These are phyloP conservation scores for Pleurotus citrinopileatus DNA, from an alignment of 768 basidiomycete genomes.

Conservation along the genomic window DNA sequence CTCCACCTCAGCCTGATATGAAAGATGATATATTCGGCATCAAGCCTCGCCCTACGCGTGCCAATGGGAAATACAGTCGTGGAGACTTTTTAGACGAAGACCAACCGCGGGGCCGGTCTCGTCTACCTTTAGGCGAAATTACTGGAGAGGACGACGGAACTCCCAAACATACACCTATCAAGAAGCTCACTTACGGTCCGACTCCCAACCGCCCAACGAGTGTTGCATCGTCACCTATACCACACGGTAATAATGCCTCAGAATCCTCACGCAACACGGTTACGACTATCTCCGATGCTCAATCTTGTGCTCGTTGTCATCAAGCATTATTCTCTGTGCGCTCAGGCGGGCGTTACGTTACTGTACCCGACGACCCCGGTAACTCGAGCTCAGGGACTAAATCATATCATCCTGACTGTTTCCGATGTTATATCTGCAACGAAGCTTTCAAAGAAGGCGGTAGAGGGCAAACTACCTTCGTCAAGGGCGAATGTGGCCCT, in stretches of 20 bases:
- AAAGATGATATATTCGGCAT: constrained; percentile 20
- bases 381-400: constrained; percentile 45
- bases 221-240: background rate
- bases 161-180: constrained; percentile 29
- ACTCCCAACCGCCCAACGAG: background rate
- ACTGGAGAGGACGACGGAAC: constrained; percentile 20
- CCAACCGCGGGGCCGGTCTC: constrained; percentile 27
- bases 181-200: background rate
- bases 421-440: constrained; percentile 67
- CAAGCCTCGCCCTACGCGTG: constrained; percentile 11
- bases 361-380: constrained; percentile 50
- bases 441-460: constrained; percentile 58
- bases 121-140: constrained; percentile 21
- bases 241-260: constrained; percentile 1
- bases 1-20: constrained; percentile 37
- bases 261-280: constrained; percentile 16
- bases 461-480: constrained; percentile 69
- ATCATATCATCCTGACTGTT: constrained; percentile 74
- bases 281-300: constrained; percentile 27
- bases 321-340: constrained; percentile 53
- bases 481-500: constrained; percentile 59
- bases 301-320: constrained; percentile 57
- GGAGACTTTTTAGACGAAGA: constrained; percentile 24
- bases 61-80: constrained; percentile 14
- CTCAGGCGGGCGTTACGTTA: constrained; percentile 54